phyloP scores from a whole-genome alignment of 202 grass and related monocot species.

The Schoenoplectus triqueter region DNA sequence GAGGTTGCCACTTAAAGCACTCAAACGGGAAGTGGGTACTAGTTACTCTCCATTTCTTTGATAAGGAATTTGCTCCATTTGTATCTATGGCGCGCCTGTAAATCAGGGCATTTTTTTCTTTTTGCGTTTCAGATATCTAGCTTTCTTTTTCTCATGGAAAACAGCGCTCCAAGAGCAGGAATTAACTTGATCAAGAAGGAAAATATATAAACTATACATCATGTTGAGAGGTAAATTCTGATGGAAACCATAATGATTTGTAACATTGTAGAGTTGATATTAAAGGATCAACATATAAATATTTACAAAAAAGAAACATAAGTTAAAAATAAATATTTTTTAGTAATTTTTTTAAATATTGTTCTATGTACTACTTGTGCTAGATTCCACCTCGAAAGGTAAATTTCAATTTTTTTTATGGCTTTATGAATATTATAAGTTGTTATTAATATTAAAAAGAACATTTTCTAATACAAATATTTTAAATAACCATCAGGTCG shows the following conservation, averaged over 20 bases:
- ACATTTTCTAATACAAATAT: too few species aligned
- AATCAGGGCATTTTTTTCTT: too few species aligned
- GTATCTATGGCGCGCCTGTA: not conserved
- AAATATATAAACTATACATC: not conserved
- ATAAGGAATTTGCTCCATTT: not conserved
- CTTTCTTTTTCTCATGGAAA: too few species aligned
- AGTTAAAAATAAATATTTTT: not conserved
- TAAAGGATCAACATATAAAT: not conserved
- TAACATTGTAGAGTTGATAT: not conserved
- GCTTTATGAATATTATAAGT: not conserved
- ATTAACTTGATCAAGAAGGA: not conserved
- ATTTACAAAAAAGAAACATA: not conserved
- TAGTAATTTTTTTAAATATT: too few species aligned
- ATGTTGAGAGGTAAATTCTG: too few species aligned
- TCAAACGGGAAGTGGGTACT: not conserved
- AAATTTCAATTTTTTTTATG: not conserved
- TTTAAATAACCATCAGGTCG: too few species aligned
- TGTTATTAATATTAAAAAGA: not conserved
- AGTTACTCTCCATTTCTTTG: not conserved
- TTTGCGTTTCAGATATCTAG: not conserved
- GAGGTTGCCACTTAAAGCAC: constrained; percentile 15
- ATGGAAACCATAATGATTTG: too few species aligned
- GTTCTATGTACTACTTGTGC: too few species aligned
- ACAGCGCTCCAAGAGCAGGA: too few species aligned
- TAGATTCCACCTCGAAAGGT: not conserved